These are phyloP conservation scores for Ramularia collo-cygni DNA, from an alignment of 2,329 filamentous ascomycete genomes.

Conservation along the genomic window DNA sequence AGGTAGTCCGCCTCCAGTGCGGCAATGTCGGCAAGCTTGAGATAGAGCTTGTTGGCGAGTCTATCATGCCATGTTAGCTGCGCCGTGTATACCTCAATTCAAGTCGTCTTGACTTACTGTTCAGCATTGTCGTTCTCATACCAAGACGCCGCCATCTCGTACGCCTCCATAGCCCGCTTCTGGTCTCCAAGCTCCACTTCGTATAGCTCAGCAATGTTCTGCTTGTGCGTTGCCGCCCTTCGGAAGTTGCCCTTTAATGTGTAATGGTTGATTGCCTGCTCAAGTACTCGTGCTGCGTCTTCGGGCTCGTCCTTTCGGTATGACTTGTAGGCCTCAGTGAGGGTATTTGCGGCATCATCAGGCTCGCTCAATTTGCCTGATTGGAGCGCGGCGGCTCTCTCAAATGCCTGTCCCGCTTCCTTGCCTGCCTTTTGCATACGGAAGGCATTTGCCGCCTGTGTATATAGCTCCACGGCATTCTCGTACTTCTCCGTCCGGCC, in stretches of 20 bases:
- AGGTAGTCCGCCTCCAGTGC: slow-evolving; percentile 79
- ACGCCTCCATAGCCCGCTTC: slow-evolving; percentile 72
- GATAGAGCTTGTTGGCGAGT: slow-evolving; percentile 84
- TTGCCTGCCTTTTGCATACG: slow-evolving; percentile 77
- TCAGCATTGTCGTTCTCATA: slow-evolving; percentile 81
- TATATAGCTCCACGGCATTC: slow-evolving; percentile 79
- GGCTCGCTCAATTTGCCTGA: slow-evolving; percentile 76
- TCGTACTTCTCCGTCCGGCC: slow-evolving; percentile 83
- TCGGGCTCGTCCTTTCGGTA: slow-evolving; percentile 80
- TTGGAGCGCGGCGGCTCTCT: slow-evolving; percentile 76
- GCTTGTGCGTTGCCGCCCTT: slow-evolving; percentile 82
- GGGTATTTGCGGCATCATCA: slow-evolving; percentile 82
- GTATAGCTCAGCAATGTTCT: slow-evolving; percentile 78
- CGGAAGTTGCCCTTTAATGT: slow-evolving; percentile 85
- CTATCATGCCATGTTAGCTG: slow-evolving; percentile 36
- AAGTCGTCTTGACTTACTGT: slow-evolving; percentile 51
- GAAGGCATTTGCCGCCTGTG: slow-evolving; percentile 85
- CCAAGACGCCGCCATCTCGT: slow-evolving; percentile 81
- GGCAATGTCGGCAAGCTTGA: slow-evolving; percentile 84
- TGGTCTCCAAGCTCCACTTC: slow-evolving; percentile 74
- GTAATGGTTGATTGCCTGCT: slow-evolving; percentile 77
- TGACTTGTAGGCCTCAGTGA: slow-evolving; percentile 89
- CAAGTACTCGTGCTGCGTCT: slow-evolving; percentile 73
- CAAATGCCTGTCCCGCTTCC: slow-evolving; percentile 81
- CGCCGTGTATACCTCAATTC: too few relatives aligned